A percentile compares a stretch with the other conserved stretches of the same genome.
These are phyloP conservation scores for Magnusiomyces clavatus DNA, from an alignment of 1,139 yeast genomes.

Conservation along the genomic window DNA sequence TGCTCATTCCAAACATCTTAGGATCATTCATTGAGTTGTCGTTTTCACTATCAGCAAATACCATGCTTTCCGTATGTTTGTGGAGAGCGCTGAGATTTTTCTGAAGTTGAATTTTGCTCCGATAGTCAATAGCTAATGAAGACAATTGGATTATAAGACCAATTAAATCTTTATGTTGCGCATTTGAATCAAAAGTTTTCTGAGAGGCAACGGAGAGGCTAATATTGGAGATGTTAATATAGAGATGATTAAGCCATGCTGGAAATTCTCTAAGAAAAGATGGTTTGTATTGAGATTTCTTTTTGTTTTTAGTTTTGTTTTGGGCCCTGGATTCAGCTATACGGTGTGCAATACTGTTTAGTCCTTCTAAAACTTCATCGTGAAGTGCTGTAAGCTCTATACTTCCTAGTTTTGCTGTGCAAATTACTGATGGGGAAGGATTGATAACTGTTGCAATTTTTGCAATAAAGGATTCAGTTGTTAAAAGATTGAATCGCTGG, in stretches of 20 bases:
- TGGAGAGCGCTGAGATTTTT: slow-evolving; percentile 1
- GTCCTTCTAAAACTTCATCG: slow-evolving; percentile 25
- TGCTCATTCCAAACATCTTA: not conserved
- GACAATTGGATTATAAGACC: slow-evolving; percentile 14
- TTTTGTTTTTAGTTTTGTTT: not conserved
- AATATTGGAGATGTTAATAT: slow-evolving; percentile 25
- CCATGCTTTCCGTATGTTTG: not conserved
- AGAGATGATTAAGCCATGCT: slow-evolving; percentile 26
- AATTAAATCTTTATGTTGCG: slow-evolving; percentile 16
- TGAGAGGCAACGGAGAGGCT: slow-evolving; percentile 24
- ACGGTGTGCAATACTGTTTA: slow-evolving; percentile 23
- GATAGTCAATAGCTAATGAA: slow-evolving; percentile 15
- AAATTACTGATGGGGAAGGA: slow-evolving; percentile 24
- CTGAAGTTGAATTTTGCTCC: slow-evolving; percentile 1
- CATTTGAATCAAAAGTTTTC: slow-evolving; percentile 17
- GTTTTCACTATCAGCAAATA: slow-evolving; percentile 7
- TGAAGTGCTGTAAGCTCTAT: slow-evolving; percentile 25
- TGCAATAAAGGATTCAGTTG: slow-evolving; percentile 25
- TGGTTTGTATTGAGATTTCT: slow-evolving; percentile 5
- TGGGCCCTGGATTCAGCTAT: slow-evolving; percentile 10
- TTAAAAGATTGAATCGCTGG: slow-evolving; percentile 26
- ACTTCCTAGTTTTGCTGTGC: slow-evolving; percentile 23
- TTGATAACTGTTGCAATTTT: slow-evolving; percentile 25
- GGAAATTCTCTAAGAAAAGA: slow-evolving; percentile 27
- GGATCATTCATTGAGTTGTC: slow-evolving; percentile 3